Base-by-base conservation (phyloP, 2,329 filamentous ascomycete species). In the Byssochlamys sp. region DNA sequence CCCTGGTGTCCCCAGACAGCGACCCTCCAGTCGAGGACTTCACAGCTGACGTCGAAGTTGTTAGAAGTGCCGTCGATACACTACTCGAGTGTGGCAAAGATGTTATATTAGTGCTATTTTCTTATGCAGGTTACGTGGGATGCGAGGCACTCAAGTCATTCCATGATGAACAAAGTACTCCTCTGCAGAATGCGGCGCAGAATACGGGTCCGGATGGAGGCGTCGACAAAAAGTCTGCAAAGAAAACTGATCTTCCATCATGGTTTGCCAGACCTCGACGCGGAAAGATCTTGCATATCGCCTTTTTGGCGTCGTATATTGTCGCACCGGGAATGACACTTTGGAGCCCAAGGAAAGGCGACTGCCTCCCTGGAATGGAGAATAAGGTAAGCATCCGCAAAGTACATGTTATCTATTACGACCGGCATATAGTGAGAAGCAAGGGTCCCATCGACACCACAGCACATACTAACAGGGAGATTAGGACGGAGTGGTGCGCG, bases 71-170 rank as follows among this genome's bases (percentile, higher is more conserved):
- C 27, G 54, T 65, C 29, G 59, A 60, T n/a, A 53, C 55, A 1
- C 54, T 63, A 1, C 52, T 63, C 10, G 61, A 63, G 25, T 54
- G 52, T 7, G 59, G 58, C 27, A 55, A 55, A 19, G 57, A 64
- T 53, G 58, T 61, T 2, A 53, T 65, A 14, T 31, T 64, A 49
- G 61, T 63, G 1, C 53, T 61, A 19, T 62, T 64, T 52, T 60
- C 57, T 45, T 65, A 64, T 48, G 61, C 58, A 11, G 63, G 62
- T 6, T 57, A 63, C n/a, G 59, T 59, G 5, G 57, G 58, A 19
- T 60, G 58, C 10, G 60, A 60, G 28, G 62, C 63, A 19, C 12
- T 64, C 31, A 53, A 59, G 54, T 52, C 1, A 12, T 59, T 59
- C 19, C 58, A 59, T 39, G 19, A n/a, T 1, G 58, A 59, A 33